Evolutionary conservation across 768 basidiomycete genomes (phyloP).

Genomic region (Zangia roseola): DNA sequence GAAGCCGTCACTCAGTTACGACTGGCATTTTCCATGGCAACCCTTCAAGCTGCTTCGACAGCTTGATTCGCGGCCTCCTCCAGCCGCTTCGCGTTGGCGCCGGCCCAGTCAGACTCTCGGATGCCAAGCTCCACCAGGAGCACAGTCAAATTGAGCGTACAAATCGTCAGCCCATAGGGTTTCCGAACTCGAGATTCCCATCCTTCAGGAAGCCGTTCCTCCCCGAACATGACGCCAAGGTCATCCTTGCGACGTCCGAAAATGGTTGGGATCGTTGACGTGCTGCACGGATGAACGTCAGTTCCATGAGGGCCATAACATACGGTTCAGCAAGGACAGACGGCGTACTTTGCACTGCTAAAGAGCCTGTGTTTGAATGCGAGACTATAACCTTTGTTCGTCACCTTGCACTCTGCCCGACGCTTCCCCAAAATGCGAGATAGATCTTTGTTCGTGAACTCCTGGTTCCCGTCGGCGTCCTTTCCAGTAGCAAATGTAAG

Average conservation of each 20-base stretch:
- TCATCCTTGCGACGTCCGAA: slow-evolving; percentile 64
- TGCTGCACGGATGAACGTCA: slow-evolving; percentile 34
- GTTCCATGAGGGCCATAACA: background rate
- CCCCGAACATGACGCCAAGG: slow-evolving; percentile 52
- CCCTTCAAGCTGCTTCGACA: slow-evolving; percentile 1
- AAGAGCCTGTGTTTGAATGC: slow-evolving; percentile 55
- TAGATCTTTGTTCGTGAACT: slow-evolving; percentile 60
- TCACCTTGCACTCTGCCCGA: slow-evolving; percentile 50
- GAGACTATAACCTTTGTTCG: slow-evolving; percentile 58
- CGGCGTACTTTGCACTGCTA: slow-evolving; percentile 62
- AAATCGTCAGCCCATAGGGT: slow-evolving; percentile 58
- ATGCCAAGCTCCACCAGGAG: slow-evolving; percentile 13
- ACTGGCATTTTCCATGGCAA: background rate
- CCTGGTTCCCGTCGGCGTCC: slow-evolving; percentile 41
- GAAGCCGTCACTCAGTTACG: no score
- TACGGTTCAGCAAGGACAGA: background rate
- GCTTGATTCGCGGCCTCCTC: background rate
- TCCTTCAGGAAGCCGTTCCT: slow-evolving; percentile 68
- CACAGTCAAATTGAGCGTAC: slow-evolving; percentile 45
- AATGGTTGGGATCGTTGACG: slow-evolving; percentile 59
- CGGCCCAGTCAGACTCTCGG: slow-evolving; percentile 17
- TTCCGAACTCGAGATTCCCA: slow-evolving; percentile 66
- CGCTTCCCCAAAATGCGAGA: slow-evolving; percentile 58
- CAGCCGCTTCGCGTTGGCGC: background rate
- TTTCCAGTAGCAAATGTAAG: slow-evolving; percentile 60